phyloP scores from a whole-genome alignment of 2,329 filamentous ascomycete genomes.

The Esteya vermicola region DNA sequence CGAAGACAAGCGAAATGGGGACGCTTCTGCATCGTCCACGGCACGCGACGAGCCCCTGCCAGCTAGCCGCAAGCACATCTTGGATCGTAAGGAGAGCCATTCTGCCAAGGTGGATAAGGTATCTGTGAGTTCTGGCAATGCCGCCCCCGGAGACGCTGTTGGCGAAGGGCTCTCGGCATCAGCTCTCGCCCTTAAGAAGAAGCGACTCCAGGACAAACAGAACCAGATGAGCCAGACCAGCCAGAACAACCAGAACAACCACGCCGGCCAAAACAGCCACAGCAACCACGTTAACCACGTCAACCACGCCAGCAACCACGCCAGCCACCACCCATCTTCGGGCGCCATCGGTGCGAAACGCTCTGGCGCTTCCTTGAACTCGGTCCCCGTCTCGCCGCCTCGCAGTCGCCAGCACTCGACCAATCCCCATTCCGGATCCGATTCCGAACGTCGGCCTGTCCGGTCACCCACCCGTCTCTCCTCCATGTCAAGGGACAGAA shows the following conservation, averaged over 20 bases:
- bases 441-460: conserved; percentile 34
- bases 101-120: conserved; percentile 4
- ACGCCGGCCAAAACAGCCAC: conserved; percentile 8
- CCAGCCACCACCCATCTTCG: background rate
- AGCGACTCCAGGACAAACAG: conserved; percentile 28
- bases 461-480: conserved; percentile 26
- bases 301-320: background rate
- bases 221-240: background rate
- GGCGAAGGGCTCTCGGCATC: conserved; percentile 16
- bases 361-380: conserved; percentile 45
- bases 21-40: conserved; percentile 16
- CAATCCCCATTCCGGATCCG: conserved; percentile 33
- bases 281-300: background rate
- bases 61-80: conserved; percentile 4
- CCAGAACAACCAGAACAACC: no score
- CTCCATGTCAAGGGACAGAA: conserved; percentile 29
- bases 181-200: conserved; percentile 30
- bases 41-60: background rate
- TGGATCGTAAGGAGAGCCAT: conserved; percentile 11
- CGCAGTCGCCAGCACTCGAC: conserved; percentile 24
- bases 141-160: conserved; percentile 3
- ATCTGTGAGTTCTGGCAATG: conserved; percentile 11
- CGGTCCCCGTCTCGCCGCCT: conserved; percentile 40
- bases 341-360: conserved; percentile 16
- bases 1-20: conserved; percentile 46